Evolutionary conservation across 2,329 filamentous ascomycete species (phyloP).

Genomic region (Fusarium sp.): DNA sequence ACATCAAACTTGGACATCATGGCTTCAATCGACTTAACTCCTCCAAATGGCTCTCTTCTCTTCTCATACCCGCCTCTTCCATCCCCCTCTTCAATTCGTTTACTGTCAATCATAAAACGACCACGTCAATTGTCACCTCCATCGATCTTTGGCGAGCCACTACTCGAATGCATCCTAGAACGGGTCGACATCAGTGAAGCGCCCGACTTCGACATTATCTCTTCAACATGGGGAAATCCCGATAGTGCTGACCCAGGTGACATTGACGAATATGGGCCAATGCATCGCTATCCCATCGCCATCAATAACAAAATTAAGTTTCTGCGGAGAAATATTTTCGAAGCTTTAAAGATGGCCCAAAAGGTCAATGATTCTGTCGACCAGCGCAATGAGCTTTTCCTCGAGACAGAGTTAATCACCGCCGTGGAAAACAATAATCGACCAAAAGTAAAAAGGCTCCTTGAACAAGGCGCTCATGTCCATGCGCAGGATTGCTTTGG

Average conservation of each 20-base stretch:
- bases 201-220: neutral
- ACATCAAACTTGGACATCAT: neutral
- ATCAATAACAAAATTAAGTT: conserved; percentile 5
- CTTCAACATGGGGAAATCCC: conserved; percentile 1
- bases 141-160: neutral
- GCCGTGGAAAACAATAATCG: neutral
- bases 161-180: neutral
- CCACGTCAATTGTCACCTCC: conserved; percentile 3
- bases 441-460: neutral
- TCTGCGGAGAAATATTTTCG: neutral
- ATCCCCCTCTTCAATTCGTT: neutral
- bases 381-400: neutral
- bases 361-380: neutral
- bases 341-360: conserved; percentile 4
- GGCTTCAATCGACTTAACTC: neutral
- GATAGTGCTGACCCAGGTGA: neutral
- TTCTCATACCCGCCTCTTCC: neutral
- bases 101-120: conserved; percentile 1
- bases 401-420: neutral
- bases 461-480: neutral
- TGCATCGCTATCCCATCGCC: conserved; percentile 2
- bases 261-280: neutral
- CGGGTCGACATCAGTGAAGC: neutral
- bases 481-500: conserved; percentile 3
- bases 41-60: neutral